Evolutionary conservation across 352 stramenopile species (phyloP).

Genomic region (Phytophthora megakarya): DNA sequence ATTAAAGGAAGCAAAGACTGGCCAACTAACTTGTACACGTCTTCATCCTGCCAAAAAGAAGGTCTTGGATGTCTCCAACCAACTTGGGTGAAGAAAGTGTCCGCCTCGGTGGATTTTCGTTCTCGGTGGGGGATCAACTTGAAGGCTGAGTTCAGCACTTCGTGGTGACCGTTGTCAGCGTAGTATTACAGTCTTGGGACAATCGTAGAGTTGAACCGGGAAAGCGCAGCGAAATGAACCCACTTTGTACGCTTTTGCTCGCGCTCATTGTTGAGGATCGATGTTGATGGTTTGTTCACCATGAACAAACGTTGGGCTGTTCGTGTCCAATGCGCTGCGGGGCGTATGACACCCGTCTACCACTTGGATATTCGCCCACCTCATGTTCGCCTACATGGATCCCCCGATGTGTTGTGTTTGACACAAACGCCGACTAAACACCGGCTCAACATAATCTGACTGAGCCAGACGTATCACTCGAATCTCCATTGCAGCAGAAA

Average conservation of each 20-base stretch:
- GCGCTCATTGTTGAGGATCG: not conserved
- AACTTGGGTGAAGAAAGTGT: too few species aligned
- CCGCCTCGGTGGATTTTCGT: constrained; percentile 12
- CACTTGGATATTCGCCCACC: constrained; percentile 20
- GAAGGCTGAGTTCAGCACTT: not conserved
- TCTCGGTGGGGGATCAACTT: not conserved
- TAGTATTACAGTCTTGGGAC: constrained; percentile 11
- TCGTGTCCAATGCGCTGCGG: constrained; percentile 15
- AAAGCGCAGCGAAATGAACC: constrained; percentile 16
- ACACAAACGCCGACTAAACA: constrained; percentile 37
- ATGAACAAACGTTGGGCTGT: not conserved
- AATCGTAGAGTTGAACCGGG: not conserved
- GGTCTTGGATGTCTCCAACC: too few species aligned
- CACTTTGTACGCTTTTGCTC: constrained; percentile 2
- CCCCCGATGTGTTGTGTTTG: constrained; percentile 18
- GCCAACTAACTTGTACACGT: too few species aligned
- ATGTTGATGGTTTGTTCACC: not conserved
- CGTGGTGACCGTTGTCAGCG: not conserved
- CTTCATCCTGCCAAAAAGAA: too few species aligned
- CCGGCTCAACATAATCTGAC: constrained; percentile 11
- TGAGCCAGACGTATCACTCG: constrained; percentile 1
- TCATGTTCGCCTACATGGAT: constrained; percentile 12
- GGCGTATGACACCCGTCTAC: constrained; percentile 17
- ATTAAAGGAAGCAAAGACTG: too few species aligned
- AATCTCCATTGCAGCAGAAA: constrained; percentile 20